Evolutionary conservation across 768 basidiomycete species (phyloP).

Genomic region (Russula lepida): DNA sequence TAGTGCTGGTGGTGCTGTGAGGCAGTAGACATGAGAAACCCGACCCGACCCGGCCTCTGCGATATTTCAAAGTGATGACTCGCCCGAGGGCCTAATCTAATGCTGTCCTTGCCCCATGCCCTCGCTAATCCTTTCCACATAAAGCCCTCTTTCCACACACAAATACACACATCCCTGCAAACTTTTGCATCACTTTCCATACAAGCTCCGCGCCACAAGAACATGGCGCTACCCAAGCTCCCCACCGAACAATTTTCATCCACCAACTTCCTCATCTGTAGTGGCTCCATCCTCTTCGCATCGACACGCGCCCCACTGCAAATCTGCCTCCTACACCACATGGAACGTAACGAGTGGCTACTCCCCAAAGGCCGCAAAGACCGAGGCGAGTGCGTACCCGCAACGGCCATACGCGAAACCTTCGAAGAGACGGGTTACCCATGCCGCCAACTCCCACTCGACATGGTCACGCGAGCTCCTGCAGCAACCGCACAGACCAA

Average conservation of each 20-base stretch:
- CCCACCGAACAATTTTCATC: conserved; percentile 11
- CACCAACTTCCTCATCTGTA: conserved; percentile 25
- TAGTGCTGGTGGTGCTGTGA: no score
- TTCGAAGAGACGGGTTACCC: conserved; percentile 58
- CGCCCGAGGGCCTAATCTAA: no score
- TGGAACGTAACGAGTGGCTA: conserved; percentile 29
- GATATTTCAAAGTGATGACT: no score
- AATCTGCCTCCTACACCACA: conserved; percentile 28
- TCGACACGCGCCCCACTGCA: conserved; percentile 19
- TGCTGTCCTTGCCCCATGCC: neutral
- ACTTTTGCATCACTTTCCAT: neutral
- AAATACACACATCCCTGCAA: neutral
- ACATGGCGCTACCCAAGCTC: conserved; percentile 1
- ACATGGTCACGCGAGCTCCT: conserved; percentile 50
- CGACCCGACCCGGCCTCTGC: no score
- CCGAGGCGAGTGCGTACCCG: conserved; percentile 41
- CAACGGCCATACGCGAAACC: conserved; percentile 50
- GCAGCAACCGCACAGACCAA: conserved; percentile 34
- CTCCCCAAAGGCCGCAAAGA: conserved; percentile 62
- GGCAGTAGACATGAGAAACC: no score
- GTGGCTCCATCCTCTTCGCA: conserved; percentile 27
- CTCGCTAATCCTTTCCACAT: neutral
- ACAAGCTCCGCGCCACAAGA: neutral
- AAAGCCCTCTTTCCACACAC: neutral
- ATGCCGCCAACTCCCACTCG: conserved; percentile 41